Evolutionary conservation across 2,329 filamentous ascomycete genomes (phyloP), one percentile per base, ranked within the genome.

Genomic region (Eutypella sp.): DNA sequence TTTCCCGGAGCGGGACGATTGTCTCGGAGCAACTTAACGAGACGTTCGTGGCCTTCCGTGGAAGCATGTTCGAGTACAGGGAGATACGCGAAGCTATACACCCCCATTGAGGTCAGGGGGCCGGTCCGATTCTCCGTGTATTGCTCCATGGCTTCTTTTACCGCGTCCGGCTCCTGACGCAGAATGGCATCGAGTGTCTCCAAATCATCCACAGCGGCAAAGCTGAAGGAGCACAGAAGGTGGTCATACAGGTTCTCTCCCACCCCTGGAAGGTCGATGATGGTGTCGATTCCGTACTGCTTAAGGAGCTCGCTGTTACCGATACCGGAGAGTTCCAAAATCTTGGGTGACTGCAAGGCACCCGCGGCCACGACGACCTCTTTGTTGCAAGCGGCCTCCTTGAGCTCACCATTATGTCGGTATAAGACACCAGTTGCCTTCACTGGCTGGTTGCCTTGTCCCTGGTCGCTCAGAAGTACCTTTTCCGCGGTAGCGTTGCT

Each of bases 221-320:
- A 51, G 24, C 44, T 42, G 13, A 47, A 29, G 18, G 31, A 31
- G 31, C 44, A 53, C 3, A 46, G 25, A 4, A 45, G 41, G 22
- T 54, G 50, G 23, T 54, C 50, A 0, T 51, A 45, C 15, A 50
- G 57, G 27, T 59, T 63, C 47, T 63, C 55, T 45, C 55, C 55
- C 4, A 57, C 55, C 15, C 45, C 45, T 3, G 54, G 48, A 10
- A 52, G 31, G 56, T 63, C 24, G 53, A 60, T 34, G 52, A 63
- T 23, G 53, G 60, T 19, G 49, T 58, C 6, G 60, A 66, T 57
- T 56, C 56, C 51, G 46, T 67, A 11, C 10, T 63, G 15, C 15
- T 33, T 10, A 7, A 57, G 47, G 22, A 48, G n/a, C 6, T 40
- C 31, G 2, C 34, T n/a, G 18, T 49, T 44, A 13, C 56, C 56